Evolutionary conservation across 306 rosid genomes (phyloP), one percentile per base, ranked within the genome.

Genomic region (Oemleria cerasiformis): DNA sequence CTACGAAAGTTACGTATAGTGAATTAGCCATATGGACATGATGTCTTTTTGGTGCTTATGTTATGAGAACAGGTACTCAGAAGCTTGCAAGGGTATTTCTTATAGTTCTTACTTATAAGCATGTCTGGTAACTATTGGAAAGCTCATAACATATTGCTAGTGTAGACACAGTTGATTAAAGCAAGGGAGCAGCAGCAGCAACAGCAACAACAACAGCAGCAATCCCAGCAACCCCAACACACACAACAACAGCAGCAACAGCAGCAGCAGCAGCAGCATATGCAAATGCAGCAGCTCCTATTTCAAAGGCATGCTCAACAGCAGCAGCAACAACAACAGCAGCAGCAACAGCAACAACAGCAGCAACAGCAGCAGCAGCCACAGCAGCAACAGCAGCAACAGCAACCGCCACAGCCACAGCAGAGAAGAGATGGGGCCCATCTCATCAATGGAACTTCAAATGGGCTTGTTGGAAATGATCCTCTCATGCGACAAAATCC

Each of bases 181-280:
- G 90, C 92, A 81, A 85, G 96, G 87, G 99, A 94, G 79, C 98
- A 92, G 34, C 99, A 88, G 9, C 94, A 90, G 16, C 97, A 86
- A 0, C 90, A 83, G 0, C 96, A 84, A 0, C 95, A 83, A 23
- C 62, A 86, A n/a, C 77, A 77, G 16, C 92, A 76, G 13, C 85
- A 80, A 5, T 15, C 74, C 64, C 74, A 70, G 42, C 74, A 70
- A 17, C 43, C 74, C 8, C 74, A 56, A 57, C 86, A 75, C 25
- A 83, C 77, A 15, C 85, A 84, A 48, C 96, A 70, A 2, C 92
- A 89, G 40, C 92, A 30, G 3, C 36, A 30, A 4, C 36, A 92
- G 5, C 92, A 90, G 19, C 89, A 81, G 62, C 86, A 84, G n/a
- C 87, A 83, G 23, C 84, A 81, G 0, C 88, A 81, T 0, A 45